Conservation (phyloP, 768 basidiomycete species). For the Termitomyces titanicus region DNA sequence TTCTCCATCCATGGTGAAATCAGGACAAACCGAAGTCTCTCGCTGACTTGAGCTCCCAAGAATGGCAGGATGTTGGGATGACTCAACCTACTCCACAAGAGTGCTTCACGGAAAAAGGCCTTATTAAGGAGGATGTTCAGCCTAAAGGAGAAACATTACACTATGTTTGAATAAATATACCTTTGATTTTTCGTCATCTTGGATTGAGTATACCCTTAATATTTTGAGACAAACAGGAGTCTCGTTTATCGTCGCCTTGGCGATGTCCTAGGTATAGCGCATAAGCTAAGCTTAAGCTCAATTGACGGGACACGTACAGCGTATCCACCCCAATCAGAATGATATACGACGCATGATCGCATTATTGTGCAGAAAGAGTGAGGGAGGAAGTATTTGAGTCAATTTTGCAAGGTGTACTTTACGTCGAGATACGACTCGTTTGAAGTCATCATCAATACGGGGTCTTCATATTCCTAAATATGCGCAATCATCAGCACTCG, state of each 20-base stretch:
- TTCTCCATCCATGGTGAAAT: slow-evolving; percentile 22
- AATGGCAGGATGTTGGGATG: slow-evolving; percentile 25
- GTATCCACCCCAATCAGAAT: slow-evolving; percentile 24
- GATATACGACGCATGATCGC: slow-evolving; percentile 1
- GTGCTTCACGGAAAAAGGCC: slow-evolving; percentile 20
- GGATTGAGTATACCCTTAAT: slow-evolving; percentile 13
- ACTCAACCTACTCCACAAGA: slow-evolving; percentile 21
- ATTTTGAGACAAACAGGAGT: slow-evolving; percentile 19
- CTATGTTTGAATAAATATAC: neutral
- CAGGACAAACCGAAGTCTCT: slow-evolving; percentile 8
- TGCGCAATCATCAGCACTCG: neutral
- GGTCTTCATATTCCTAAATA: slow-evolving; percentile 5
- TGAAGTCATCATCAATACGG: neutral
- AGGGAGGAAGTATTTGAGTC: slow-evolving; percentile 18
- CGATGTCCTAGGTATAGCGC: slow-evolving; percentile 16
- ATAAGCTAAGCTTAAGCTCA: neutral
- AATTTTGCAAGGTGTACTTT: slow-evolving; percentile 14
- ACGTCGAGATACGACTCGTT: slow-evolving; percentile 10
- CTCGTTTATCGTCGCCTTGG: slow-evolving; percentile 10
- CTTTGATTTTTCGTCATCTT: slow-evolving; percentile 9
- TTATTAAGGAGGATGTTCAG: neutral
- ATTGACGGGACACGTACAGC: slow-evolving; percentile 15
- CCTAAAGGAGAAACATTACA: neutral
- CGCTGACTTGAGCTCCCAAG: slow-evolving; percentile 16
- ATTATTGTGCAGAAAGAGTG: slow-evolving; percentile 16